A percentile compares a stretch with the other conserved stretches of the same genome.
phyloP scores from a whole-genome alignment of 768 basidiomycete species.

The Kwoniella sp. region DNA sequence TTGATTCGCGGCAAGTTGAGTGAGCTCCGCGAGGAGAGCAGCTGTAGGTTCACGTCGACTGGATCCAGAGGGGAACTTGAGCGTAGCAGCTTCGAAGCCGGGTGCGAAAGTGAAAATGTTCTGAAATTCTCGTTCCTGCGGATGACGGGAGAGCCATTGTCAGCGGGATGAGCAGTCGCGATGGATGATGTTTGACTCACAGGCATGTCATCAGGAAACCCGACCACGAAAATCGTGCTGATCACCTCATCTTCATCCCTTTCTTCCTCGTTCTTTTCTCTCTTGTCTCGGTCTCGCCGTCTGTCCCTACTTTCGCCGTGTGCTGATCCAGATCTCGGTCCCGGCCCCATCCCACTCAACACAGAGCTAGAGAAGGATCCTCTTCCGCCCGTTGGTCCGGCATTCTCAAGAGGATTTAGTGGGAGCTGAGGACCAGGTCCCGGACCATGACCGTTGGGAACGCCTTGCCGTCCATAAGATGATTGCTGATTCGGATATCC shows the following conservation, averaged over 20 bases:
- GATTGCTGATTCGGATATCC: slow-evolving; percentile 13
- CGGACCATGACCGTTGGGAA: slow-evolving; percentile 14
- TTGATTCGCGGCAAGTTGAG: slow-evolving; percentile 37
- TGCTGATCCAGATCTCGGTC: slow-evolving; percentile 22
- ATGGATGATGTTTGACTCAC: slow-evolving; percentile 60
- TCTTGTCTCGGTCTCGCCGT: slow-evolving; percentile 24
- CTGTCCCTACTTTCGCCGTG: slow-evolving; percentile 17
- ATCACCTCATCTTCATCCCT: slow-evolving; percentile 69
- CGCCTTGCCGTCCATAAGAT: not conserved
- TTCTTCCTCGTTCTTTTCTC: slow-evolving; percentile 28
- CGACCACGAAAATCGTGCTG: slow-evolving; percentile 96
- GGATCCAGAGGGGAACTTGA: slow-evolving; percentile 86
- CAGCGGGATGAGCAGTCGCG: not conserved
- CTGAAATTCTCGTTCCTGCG: slow-evolving; percentile 95
- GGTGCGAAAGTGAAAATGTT: slow-evolving; percentile 97
- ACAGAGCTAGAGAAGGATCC: slow-evolving; percentile 14
- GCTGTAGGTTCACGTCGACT: slow-evolving; percentile 43
- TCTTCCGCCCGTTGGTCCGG: slow-evolving; percentile 12
- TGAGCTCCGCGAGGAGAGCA: slow-evolving; percentile 41
- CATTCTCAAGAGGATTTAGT: slow-evolving; percentile 17
- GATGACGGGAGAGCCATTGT: slow-evolving; percentile 25
- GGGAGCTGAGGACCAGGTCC: slow-evolving; percentile 19
- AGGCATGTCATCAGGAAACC: slow-evolving; percentile 99
- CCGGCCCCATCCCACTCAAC: slow-evolving; percentile 5
- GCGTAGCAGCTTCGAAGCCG: slow-evolving; percentile 95